A percentile compares a stretch with the other conserved stretches of the same genome.
Evolutionary conservation across 192 early-diverging fungal species (phyloP).

Genomic region (Dimargaris verticillata): DNA sequence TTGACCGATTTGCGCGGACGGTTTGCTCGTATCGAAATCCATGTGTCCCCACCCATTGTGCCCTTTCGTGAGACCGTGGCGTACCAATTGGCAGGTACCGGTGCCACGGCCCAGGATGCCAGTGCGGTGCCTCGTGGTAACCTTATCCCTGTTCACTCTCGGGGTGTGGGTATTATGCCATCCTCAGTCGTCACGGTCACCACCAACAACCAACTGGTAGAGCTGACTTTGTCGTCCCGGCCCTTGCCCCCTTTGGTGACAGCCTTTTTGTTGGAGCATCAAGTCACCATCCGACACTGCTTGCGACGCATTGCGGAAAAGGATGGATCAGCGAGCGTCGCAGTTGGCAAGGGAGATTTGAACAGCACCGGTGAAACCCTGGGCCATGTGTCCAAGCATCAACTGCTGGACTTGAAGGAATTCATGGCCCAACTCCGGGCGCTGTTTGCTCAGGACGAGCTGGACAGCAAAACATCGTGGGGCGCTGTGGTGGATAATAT

Average conservation of each 20-base stretch:
- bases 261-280: slow-evolving; percentile 20
- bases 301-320: neutral
- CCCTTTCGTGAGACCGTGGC: slow-evolving; percentile 92
- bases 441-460: slow-evolving; percentile 20
- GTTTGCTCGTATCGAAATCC: slow-evolving; percentile 87
- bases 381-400: slow-evolving; percentile 2
- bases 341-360: no score
- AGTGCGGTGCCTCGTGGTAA: neutral
- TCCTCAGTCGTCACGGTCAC: slow-evolving; percentile 16
- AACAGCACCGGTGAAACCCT: no score
- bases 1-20: slow-evolving; percentile 84
- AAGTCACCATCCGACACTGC: slow-evolving; percentile 20
- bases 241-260: slow-evolving; percentile 24
- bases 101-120: neutral
- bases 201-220: slow-evolving; percentile 24
- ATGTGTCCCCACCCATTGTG: slow-evolving; percentile 87
- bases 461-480: slow-evolving; percentile 14
- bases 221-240: slow-evolving; percentile 22
- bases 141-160: no score
- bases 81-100: neutral
- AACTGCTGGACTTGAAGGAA: slow-evolving; percentile 12
- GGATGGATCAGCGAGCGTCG: no score
- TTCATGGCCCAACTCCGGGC: slow-evolving; percentile 13
- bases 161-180: no score
- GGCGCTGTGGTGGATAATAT: slow-evolving; percentile 31